A percentile compares a stretch with the other conserved stretches of the same genome.
Conservation (phyloP, 805 yeast genomes). For the Cyberlindnera meyerae region DNA sequence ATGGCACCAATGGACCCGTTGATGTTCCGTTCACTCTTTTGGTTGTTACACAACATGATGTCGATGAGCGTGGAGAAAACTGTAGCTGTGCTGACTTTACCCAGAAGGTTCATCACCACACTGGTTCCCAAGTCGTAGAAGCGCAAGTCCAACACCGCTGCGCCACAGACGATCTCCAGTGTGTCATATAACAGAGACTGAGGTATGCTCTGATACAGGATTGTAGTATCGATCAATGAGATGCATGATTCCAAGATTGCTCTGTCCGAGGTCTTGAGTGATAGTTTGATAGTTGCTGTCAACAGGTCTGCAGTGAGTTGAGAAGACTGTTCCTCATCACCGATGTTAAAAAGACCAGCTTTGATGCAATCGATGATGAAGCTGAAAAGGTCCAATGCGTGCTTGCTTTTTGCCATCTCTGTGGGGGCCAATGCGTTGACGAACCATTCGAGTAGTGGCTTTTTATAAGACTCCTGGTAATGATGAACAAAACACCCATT, state of each 20-base stretch:
- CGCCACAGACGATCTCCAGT: conserved; percentile 43
- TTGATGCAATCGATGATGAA: conserved; percentile 44
- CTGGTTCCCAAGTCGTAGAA: conserved; percentile 35
- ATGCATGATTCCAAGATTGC: conserved; percentile 35
- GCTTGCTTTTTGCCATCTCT: conserved; percentile 24
- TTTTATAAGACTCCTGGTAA: conserved; percentile 39
- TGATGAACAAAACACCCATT: conserved; percentile 52
- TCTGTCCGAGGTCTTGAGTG: conserved; percentile 35
- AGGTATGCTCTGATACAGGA: conserved; percentile 45
- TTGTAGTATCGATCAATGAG: conserved; percentile 37
- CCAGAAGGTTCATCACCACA: conserved; percentile 33
- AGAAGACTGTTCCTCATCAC: conserved; percentile 9
- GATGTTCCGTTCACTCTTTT: conserved; percentile 21
- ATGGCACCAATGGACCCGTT: conserved; percentile 37
- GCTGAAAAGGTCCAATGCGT: conserved; percentile 25
- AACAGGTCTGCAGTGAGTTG: conserved; percentile 36
- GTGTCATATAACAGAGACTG: conserved; percentile 30
- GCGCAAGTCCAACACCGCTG: conserved; percentile 32
- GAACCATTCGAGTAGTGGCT: conserved; percentile 35
- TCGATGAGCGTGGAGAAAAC: conserved; percentile 15
- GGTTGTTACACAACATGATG: conserved; percentile 13
- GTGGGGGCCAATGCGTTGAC: conserved; percentile 29
- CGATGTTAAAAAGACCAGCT: conserved; percentile 35
- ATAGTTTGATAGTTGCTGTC: conserved; percentile 32
- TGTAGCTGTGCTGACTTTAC: conserved; percentile 9